Evolutionary conservation across 2,329 filamentous ascomycete species (phyloP), one percentile per base, ranked within the genome.

Genomic region (Thielaviopsis euricoi): DNA sequence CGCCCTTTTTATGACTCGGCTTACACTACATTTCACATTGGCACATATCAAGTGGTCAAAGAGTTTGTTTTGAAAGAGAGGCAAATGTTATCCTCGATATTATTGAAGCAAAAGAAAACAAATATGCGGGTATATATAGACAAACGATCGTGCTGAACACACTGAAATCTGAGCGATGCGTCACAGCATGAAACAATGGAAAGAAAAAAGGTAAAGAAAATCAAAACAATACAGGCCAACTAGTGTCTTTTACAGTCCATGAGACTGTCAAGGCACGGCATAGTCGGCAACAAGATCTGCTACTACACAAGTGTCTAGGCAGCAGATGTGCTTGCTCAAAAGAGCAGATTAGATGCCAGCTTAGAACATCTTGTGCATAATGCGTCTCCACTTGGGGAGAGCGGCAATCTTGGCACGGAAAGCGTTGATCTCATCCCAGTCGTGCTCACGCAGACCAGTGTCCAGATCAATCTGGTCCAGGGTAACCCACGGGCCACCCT

Each of bases 401-500:
- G 69, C 64, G 17, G 75, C 76, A 21, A 79, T 66, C 67, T 73
- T 66, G 43, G 71, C 75, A 29, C 75, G 73, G 64, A 76, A 72
- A 43, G 70, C 74, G 66, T 83, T 77, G 69, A 84, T 82, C 48
- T 71, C 71, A 12, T 83, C 80, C 80, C 80, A 85, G 66, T 86
- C 77, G 55, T 84, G 74, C 68, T 80, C 76, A 60, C 82, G 76
- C 46, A 82, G 77, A 61, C 82, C 83, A 26, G 75, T 76, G 65
- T 87, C 82, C 57, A 87, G 75, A 63, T 87, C 83, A 59, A 87
- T 85, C 63, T 86, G 70, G 26, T 73, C 69, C 2, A 79, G 67
- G 23, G 67, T 74, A 57, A 83, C 71, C 79, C 80, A 86, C 19
- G 77, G 76, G 23, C 73, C 68, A 49, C 79, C 72, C 74, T 87